phyloP scores from a whole-genome alignment of 1,284 basidiomycete species.

The Ustilago bromivora region DNA sequence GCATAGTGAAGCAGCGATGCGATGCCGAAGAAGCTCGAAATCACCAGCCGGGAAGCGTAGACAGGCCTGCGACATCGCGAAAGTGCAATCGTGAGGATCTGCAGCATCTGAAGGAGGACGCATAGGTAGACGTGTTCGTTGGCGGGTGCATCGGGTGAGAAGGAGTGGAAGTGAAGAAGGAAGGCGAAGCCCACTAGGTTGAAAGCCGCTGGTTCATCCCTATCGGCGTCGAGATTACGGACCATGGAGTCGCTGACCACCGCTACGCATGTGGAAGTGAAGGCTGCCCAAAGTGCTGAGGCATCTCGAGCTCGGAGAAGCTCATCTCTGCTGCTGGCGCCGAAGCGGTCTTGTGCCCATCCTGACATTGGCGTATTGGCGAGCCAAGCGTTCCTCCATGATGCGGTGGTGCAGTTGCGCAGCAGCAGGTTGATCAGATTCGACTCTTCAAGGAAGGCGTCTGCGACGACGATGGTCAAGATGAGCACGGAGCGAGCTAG shows the following conservation, averaged over 20 bases:
- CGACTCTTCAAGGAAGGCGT: conserved; percentile 33
- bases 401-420: conserved; percentile 7
- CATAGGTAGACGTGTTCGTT: conserved; percentile 63
- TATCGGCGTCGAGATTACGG: conserved; percentile 55
- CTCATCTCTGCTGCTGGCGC: conserved; percentile 34
- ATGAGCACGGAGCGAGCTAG: conserved; percentile 47
- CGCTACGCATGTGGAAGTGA: conserved; percentile 45
- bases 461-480: conserved; percentile 41
- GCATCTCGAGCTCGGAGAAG: conserved; percentile 44
- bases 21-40: conserved; percentile 57
- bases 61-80: conserved; percentile 44
- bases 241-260: conserved; percentile 48
- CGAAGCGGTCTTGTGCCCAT: conserved; percentile 42
- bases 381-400: conserved; percentile 51
- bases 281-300: conserved; percentile 48
- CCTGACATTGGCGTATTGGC: conserved; percentile 29
- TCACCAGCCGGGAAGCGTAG: conserved; percentile 40
- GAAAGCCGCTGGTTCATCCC: conserved; percentile 60
- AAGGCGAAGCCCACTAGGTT: conserved; percentile 64
- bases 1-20: conserved; percentile 54
- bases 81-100: conserved; percentile 48
- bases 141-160: conserved; percentile 49
- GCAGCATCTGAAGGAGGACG: conserved; percentile 55
- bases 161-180: conserved; percentile 59
- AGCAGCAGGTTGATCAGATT: conserved; percentile 22